Conservation (phyloP, 2,329 filamentous ascomycete genomes). For the Grosmannia clavigera region DNA sequence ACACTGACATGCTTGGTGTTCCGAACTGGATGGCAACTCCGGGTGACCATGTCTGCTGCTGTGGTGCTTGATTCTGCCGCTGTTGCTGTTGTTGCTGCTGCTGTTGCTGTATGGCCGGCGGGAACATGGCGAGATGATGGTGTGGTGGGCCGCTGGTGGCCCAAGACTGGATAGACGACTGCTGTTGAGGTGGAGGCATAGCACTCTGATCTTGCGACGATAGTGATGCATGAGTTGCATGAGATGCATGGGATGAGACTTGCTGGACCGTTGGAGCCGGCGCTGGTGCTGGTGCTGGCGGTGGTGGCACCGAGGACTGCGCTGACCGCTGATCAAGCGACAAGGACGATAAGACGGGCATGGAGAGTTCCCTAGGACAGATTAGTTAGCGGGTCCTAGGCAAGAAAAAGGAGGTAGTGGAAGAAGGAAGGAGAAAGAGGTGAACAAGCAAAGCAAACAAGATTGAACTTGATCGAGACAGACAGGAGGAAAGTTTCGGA, state of each 20-base stretch:
- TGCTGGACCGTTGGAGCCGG: neutral
- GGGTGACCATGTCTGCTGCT: constrained; percentile 55
- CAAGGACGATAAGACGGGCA: constrained; percentile 37
- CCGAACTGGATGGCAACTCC: constrained; percentile 72
- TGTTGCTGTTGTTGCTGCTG: constrained; percentile 3
- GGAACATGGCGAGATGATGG: constrained; percentile 29
- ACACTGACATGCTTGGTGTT: constrained; percentile 21
- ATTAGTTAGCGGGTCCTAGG: constrained; percentile 4
- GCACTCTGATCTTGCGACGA: constrained; percentile 10
- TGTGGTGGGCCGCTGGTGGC: constrained; percentile 39
- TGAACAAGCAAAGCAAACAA: neutral
- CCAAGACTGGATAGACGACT: constrained; percentile 38
- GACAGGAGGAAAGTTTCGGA: neutral
- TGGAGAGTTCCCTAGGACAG: constrained; percentile 32
- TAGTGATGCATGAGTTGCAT: neutral
- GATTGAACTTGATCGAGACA: neutral
- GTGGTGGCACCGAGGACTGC: constrained; percentile 12
- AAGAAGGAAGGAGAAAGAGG: neutral
- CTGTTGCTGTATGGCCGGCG: neutral
- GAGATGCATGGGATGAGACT: neutral
- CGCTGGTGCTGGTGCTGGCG: neutral
- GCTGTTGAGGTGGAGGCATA: constrained; percentile 30
- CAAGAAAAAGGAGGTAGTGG: neutral
- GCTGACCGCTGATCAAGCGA: constrained; percentile 20
- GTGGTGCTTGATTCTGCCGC: neutral